Base-by-base conservation (phyloP, 805 yeast species). In the Metschnikowia hibisci region DNA sequence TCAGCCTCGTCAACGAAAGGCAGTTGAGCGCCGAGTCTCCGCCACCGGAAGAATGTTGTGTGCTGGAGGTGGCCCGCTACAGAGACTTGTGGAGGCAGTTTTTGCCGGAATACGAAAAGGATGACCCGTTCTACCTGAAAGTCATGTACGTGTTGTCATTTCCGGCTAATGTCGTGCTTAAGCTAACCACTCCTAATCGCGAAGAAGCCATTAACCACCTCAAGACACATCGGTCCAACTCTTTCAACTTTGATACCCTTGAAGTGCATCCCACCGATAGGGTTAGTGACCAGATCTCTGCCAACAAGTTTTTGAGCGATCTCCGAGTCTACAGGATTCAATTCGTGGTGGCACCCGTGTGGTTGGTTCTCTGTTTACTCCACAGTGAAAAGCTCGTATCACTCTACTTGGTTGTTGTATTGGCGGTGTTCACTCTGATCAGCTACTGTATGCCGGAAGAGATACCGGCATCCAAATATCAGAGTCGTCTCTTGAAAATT, bases 141-240 rank as follows among this genome's bases (percentile, higher is more conserved):
- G 25, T 45, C 12, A 27, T 39, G 20, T 39, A 20, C 22, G 15
- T 32, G 2, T 11, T 52, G 15, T 44, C 44, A 1, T 36, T 41
- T 10, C 54, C 54, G 9, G 43, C 48, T 11, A 52, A 42, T 25
- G 23, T 39, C 18, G 23, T 44, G 31, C 39, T 52, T n/a, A 42
- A 41, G 23, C 34, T 52, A 35, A 50, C 56, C 10, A 48, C 48
- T 13, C 56, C 56, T 2, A 48, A 46, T 25, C 31, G 56, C n/a
- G 53, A 50, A 28, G 43, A 46, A 25, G 51, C 54, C 2, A 45
- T 45, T 6, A 46, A 45, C 20, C 42, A 44, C 33, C 46, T 39
- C 12, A 46, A 36, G 6, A 37, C 37, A 9, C 11, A 41, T 4
- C 37, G 31, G 14, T 43, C 41, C 32, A 46, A 50, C 32, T 48